A percentile compares a stretch with the other conserved stretches of the same genome.
Evolutionary conservation across 202 grass and related monocot species (phyloP).

Genomic region (Bolboschoenoplectus hybrid): DNA sequence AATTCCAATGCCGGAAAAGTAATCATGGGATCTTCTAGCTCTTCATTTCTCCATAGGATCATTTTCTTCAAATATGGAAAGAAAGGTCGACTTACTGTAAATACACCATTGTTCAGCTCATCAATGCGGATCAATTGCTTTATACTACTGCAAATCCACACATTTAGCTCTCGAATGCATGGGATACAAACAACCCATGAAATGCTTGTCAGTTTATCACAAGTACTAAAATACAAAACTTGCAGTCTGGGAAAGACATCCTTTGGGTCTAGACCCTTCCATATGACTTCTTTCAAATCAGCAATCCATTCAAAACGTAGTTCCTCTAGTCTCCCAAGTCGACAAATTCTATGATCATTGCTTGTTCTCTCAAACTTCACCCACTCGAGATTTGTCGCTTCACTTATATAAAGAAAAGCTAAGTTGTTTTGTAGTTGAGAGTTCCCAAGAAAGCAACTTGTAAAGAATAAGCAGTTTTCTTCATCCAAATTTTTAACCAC

Average conservation of each 20-base stretch:
- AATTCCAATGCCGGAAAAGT: neutral
- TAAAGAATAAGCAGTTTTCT: neutral
- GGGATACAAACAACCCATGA: neutral
- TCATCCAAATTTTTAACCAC: neutral
- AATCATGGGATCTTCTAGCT: neutral
- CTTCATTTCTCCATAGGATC: neutral
- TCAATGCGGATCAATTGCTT: neutral
- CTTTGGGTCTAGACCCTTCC: neutral
- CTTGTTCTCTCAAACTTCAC: neutral
- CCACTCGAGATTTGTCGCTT: neutral
- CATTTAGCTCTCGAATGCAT: neutral
- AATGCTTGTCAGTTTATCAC: too few relatives aligned
- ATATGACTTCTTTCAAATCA: neutral
- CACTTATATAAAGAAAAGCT: neutral
- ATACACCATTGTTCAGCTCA: neutral
- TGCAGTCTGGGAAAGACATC: neutral
- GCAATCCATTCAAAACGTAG: accelerated
- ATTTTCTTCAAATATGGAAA: neutral
- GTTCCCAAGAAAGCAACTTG: neutral
- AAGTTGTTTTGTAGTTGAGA: neutral
- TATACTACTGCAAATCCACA: neutral
- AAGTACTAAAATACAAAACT: neutral
- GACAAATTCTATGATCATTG: neutral
- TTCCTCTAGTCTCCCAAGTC: neutral
- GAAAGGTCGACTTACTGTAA: neutral